Conservation (phyloP, 1,284 basidiomycete species). For the Pulveroboletus sp. region DNA sequence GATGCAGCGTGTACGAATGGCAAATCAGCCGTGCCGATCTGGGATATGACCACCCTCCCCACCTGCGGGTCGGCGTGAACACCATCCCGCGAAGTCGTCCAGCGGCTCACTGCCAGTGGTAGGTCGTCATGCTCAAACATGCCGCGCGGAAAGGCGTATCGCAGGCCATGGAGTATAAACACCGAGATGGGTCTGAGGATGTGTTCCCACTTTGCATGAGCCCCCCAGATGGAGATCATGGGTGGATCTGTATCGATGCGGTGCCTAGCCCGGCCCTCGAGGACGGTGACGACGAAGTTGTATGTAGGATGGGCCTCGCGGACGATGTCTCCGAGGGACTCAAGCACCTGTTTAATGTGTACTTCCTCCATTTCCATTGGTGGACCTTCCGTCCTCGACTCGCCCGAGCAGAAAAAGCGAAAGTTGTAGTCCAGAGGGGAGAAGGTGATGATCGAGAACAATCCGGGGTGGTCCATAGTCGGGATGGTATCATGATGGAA, state of each 20-base stretch:
- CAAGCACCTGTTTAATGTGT: slow-evolving; percentile 16
- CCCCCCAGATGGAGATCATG: slow-evolving; percentile 10
- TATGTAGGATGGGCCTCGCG: slow-evolving; percentile 3
- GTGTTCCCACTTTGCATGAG: slow-evolving; percentile 18
- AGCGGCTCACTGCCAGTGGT: neutral
- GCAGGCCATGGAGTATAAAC: slow-evolving; percentile 3
- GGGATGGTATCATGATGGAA: neutral
- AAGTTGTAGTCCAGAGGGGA: slow-evolving; percentile 13
- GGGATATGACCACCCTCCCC: slow-evolving; percentile 1
- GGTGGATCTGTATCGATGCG: slow-evolving; percentile 7
- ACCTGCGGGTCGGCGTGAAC: neutral
- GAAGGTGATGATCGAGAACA: slow-evolving; percentile 22
- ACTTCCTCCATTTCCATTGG: slow-evolving; percentile 6
- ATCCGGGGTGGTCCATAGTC: neutral
- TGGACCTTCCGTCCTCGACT: neutral
- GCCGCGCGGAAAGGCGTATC: slow-evolving; percentile 7
- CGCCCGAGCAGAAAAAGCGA: slow-evolving; percentile 18
- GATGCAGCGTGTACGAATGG: slow-evolving; percentile 10
- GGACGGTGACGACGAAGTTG: neutral
- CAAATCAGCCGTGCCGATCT: slow-evolving; percentile 14
- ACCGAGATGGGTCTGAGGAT: slow-evolving; percentile 7
- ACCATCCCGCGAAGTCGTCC: neutral
- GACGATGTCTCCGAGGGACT: slow-evolving; percentile 5
- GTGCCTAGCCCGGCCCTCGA: neutral
- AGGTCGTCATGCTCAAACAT: neutral